These are phyloP conservation scores for Mycena rebaudengoi DNA, from an alignment of 768 basidiomycete species.

Conservation along the genomic window DNA sequence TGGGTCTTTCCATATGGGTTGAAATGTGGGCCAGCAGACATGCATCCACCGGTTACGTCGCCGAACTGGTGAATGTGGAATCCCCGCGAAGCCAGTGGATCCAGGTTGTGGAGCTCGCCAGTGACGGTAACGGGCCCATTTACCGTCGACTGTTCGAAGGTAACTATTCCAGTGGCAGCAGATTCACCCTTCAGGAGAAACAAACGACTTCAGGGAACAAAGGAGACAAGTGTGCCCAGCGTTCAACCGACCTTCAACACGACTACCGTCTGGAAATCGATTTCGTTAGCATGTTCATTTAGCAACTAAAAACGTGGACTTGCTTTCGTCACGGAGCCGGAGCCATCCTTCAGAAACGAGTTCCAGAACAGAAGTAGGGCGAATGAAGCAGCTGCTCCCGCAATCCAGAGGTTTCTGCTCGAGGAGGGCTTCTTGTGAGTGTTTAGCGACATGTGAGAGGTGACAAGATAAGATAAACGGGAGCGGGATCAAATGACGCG, in stretches of 20 bases:
- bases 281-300: constrained; percentile 26
- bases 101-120: constrained; percentile 69
- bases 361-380: constrained; percentile 2
- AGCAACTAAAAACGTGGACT: background rate
- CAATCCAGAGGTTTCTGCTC: no score
- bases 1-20: constrained; percentile 75
- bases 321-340: constrained; percentile 30
- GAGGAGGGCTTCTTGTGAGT: no score
- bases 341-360: background rate
- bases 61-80: constrained; percentile 82
- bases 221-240: no score
- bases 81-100: constrained; percentile 66
- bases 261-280: constrained; percentile 41
- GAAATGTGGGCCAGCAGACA: constrained; percentile 78
- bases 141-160: constrained; percentile 67
- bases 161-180: constrained; percentile 68
- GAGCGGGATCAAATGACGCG: no score
- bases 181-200: constrained; percentile 72
- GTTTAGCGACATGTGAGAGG: no score
- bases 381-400: background rate
- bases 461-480: no score
- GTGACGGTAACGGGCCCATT: constrained; percentile 65
- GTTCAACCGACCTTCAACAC: no score
- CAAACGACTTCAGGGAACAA: no score
- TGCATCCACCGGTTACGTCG: constrained; percentile 71